phyloP scores from a whole-genome alignment of 139 green algal genomes.

The Micromonas pusilla region DNA sequence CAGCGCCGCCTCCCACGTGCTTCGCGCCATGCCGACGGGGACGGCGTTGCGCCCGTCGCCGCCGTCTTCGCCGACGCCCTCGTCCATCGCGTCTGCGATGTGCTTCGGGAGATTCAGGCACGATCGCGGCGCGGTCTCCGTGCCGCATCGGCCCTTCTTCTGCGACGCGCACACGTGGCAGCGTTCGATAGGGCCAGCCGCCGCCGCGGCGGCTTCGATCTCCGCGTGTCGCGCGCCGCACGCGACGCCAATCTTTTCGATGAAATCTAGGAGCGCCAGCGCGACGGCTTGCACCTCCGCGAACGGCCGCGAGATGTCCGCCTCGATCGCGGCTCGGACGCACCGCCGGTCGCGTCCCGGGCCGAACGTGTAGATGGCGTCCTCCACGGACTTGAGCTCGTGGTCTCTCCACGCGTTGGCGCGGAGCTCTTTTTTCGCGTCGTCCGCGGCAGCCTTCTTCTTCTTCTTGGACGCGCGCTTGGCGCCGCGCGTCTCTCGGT shows the following conservation, averaged over 20 bases:
- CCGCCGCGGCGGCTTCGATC: neutral
- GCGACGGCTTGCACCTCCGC: neutral
- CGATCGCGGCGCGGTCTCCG: slow-evolving; percentile 1
- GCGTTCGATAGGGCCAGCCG: neutral
- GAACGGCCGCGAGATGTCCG: neutral
- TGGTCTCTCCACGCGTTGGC: neutral
- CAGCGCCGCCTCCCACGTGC: neutral
- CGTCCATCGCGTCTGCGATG: neutral
- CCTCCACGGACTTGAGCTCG: neutral
- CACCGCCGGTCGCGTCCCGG: neutral
- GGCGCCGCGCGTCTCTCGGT: neutral
- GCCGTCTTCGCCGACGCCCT: neutral
- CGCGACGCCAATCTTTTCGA: neutral
- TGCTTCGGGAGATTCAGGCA: neutral
- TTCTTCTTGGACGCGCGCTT: neutral
- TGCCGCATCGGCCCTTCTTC: slow-evolving; percentile 14
- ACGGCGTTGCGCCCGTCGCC: neutral
- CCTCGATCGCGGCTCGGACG: neutral
- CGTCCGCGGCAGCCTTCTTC: no score
- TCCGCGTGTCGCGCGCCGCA: neutral
- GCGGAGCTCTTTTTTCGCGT: neutral
- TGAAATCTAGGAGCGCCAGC: neutral
- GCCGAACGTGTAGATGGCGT: neutral
- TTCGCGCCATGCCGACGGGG: neutral
- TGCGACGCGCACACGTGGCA: neutral